Evolutionary conservation across 2,329 filamentous ascomycete genomes (phyloP).

Genomic region (Penicillium sp.): DNA sequence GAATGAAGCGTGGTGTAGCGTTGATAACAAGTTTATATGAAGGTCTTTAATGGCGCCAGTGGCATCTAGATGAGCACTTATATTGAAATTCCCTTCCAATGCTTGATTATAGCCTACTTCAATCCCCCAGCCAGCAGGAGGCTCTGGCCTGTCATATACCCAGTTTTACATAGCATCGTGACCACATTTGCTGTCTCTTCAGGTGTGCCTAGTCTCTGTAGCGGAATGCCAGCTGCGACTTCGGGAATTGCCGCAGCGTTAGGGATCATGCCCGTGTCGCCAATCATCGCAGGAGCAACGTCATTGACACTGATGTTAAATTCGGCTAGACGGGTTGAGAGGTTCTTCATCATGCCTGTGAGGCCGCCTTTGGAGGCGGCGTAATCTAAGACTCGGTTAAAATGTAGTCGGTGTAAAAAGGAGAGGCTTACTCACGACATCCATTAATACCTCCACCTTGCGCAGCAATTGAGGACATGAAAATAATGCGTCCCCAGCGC

Average conservation of each 20-base stretch:
- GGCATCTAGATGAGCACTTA: not conserved
- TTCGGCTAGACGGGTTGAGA: conserved; percentile 58
- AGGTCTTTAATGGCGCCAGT: no score
- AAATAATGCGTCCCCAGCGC: conserved; percentile 63
- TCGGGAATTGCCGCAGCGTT: conserved; percentile 58
- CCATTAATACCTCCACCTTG: conserved; percentile 64
- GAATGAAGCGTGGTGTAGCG: not conserved
- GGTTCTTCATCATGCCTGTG: conserved; percentile 64
- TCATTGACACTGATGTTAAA: conserved; percentile 66
- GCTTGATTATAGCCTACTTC: conserved; percentile 37
- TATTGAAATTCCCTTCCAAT: not conserved
- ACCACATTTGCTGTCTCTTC: conserved; percentile 62
- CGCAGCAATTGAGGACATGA: conserved; percentile 63
- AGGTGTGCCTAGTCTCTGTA: conserved; percentile 57
- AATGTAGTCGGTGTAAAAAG: not conserved
- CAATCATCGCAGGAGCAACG: conserved; percentile 68
- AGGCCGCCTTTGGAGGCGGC: conserved; percentile 63
- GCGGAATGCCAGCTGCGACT: conserved; percentile 59
- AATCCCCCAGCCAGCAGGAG: conserved; percentile 54
- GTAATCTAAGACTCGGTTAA: conserved; percentile 36
- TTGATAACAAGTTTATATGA: not conserved
- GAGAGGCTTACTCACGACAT: conserved; percentile 42
- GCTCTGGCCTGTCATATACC: conserved; percentile 59
- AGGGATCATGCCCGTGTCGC: conserved; percentile 62
- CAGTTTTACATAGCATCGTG: conserved; percentile 59